A percentile compares a stretch with the other conserved stretches of the same genome.
Conservation (phyloP, 2,329 filamentous ascomycete species). For the Pestalotiopsis sp. region DNA sequence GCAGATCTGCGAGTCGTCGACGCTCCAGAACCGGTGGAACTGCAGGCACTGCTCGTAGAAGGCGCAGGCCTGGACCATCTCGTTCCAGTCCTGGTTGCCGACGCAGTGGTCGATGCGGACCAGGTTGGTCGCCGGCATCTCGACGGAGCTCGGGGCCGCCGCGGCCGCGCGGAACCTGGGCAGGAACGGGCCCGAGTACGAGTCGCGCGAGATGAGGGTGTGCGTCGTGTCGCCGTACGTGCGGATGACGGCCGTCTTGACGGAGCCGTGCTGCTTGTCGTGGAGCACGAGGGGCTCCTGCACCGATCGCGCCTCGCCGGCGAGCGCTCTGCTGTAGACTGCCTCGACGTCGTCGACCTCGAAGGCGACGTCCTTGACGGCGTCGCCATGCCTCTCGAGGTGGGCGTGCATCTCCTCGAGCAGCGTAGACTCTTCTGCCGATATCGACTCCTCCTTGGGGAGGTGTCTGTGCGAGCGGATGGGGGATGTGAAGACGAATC, state of each 20-base stretch:
- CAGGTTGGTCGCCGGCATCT: slow-evolving; percentile 67
- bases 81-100: slow-evolving; percentile 93
- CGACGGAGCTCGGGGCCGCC: slow-evolving; percentile 36
- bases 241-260: slow-evolving; percentile 77
- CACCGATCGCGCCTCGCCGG: slow-evolving; percentile 64
- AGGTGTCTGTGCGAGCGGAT: slow-evolving; percentile 63
- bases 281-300: slow-evolving; percentile 56
- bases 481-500: slow-evolving; percentile 84
- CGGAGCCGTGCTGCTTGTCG: slow-evolving; percentile 65
- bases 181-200: slow-evolving; percentile 77
- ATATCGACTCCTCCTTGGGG: slow-evolving; percentile 62
- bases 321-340: slow-evolving; percentile 75
- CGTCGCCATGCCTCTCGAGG: slow-evolving; percentile 86
- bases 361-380: slow-evolving; percentile 93
- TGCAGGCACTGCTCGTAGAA: slow-evolving; percentile 87
- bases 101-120: slow-evolving; percentile 93
- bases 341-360: slow-evolving; percentile 87
- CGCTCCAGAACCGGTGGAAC: slow-evolving; percentile 97
- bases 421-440: slow-evolving; percentile 63
- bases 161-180: slow-evolving; percentile 73
- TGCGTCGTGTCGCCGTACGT: slow-evolving; percentile 97
- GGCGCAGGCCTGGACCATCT: slow-evolving; percentile 70
- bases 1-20: slow-evolving; percentile 90
- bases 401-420: slow-evolving; percentile 80
- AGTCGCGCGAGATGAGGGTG: slow-evolving; percentile 75